A percentile compares a stretch with the other conserved stretches of the same genome.
Evolutionary conservation across 1,139 yeast genomes (phyloP).

Genomic region (Insectozyma bohioensis): DNA sequence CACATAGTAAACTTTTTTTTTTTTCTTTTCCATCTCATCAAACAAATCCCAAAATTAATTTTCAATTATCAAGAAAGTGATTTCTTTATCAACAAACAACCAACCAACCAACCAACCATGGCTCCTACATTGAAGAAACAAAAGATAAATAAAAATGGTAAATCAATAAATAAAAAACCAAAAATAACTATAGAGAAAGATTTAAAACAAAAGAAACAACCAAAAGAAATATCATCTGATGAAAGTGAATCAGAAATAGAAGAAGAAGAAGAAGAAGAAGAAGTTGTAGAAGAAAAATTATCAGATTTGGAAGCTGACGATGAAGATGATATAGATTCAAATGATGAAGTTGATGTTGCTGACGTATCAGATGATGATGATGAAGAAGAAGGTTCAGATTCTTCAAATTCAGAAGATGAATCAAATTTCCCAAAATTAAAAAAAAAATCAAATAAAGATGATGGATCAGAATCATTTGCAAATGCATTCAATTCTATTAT

Average conservation of each 20-base stretch:
- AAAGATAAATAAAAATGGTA: conserved; percentile 10
- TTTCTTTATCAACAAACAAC: too few species aligned
- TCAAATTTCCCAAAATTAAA: conserved; percentile 45
- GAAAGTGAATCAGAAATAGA: conserved; percentile 15
- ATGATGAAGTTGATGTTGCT: conserved; percentile 18
- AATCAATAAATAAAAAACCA: conserved; percentile 9
- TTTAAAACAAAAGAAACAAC: conserved; percentile 5
- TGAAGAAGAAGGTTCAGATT: conserved; percentile 26
- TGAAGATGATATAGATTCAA: conserved; percentile 11
- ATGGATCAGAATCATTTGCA: conserved; percentile 75
- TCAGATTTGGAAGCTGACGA: conserved; percentile 12
- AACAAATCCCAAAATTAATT: too few species aligned
- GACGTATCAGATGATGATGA: conserved; percentile 18
- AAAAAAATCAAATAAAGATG: conserved; percentile 55
- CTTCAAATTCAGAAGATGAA: conserved; percentile 29
- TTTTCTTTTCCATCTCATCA: conserved; percentile 3
- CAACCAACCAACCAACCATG: too few species aligned
- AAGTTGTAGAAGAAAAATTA: conserved; percentile 11
- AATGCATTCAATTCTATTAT: conserved; percentile 81
- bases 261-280: conserved; percentile 12
- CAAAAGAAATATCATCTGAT: conserved; percentile 9
- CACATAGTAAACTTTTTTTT: conserved; percentile 1
- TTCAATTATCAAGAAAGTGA: too few species aligned
- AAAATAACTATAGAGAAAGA: conserved; percentile 5
- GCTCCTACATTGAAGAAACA: conserved; percentile 12